Base-by-base conservation (phyloP, 2,329 filamentous ascomycete species). In the Trichoderma sp. region DNA sequence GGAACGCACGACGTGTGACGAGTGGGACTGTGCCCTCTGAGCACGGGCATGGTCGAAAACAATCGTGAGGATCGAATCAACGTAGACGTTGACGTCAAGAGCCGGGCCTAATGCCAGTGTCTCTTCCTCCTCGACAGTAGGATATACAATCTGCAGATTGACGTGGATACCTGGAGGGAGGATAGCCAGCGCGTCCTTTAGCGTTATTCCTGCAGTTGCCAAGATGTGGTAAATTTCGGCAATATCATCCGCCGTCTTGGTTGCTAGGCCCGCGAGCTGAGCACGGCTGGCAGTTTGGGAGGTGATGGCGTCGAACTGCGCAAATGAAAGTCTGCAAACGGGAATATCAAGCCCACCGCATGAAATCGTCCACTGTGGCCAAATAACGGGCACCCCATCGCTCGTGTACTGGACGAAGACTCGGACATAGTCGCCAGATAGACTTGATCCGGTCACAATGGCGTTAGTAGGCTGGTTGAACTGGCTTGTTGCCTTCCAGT, bases 401-500 rank as follows among this genome's bases (percentile, higher is more conserved):
- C 90, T 91, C 0, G 95, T 98, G 75, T 97, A 88, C 78, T 99
- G 96, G 28, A 98, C 93, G 78, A 94, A 97, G 8, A 99, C 84
- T 70, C 95, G 90, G 28, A 97, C 91, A 80, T 98, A 98, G 77
- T 98, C 93, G n/a, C 96, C 96, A 3, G 94, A 97, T 70, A 99
- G 82, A 82, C 95, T 98, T 11, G 95, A 98, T 0, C 95, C 96
- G 0, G 95, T 98, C 20, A 99, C 93, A 28, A 98, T 89, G 28
- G 94, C 93, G 78, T 89, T 96, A 61, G 94, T 93, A 1, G 82
- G 82, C 65, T 93, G 91, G 79, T 97, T 94, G 62, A 96, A 88
- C 76, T 97, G 94, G 77, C 94, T 97, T 1, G 96, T 99, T 0
- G 95, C 95, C 82, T 98, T 99, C 96, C 96, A 99, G 81, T 99